phyloP scores from a whole-genome alignment of 2,329 filamentous ascomycete genomes.

The Tricladium varicosporioides region DNA sequence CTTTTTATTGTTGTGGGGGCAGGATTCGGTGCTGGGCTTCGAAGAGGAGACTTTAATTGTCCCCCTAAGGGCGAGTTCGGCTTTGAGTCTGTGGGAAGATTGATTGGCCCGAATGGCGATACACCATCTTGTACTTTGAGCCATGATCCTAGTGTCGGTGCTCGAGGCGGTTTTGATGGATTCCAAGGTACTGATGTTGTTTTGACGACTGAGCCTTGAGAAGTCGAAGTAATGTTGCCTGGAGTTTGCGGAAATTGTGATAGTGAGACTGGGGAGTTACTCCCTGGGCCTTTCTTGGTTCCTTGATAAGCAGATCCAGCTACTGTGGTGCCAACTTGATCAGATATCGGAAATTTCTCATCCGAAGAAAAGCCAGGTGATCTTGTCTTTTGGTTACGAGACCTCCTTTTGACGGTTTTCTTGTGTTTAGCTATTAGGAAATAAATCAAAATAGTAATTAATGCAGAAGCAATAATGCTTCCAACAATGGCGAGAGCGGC shows the following conservation, averaged over 20 bases:
- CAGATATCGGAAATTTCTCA: constrained; percentile 22
- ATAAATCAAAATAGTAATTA: constrained; percentile 40
- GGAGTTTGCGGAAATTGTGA: constrained; percentile 16
- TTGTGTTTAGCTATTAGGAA: constrained; percentile 37
- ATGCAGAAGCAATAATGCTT: constrained; percentile 41
- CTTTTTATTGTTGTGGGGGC: neutral
- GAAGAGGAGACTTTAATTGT: constrained; percentile 27
- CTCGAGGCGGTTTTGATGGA: constrained; percentile 25
- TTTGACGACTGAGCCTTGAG: constrained; percentile 17
- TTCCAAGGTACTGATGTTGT: constrained; percentile 28
- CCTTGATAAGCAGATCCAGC: constrained; percentile 9
- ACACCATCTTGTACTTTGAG: constrained; percentile 26
- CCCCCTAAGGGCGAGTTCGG: constrained; percentile 18
- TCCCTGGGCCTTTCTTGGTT: constrained; percentile 6
- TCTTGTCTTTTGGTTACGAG: constrained; percentile 8
- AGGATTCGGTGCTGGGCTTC: neutral
- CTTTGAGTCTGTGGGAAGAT: constrained; percentile 20
- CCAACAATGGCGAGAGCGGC: constrained; percentile 42
- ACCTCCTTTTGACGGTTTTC: constrained; percentile 17
- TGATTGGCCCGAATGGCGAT: constrained; percentile 27
- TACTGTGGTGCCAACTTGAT: constrained; percentile 19
- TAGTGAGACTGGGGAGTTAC: constrained; percentile 13
- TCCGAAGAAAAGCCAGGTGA: constrained; percentile 17
- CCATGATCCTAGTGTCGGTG: constrained; percentile 26
- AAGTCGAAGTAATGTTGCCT: neutral